Percentiles rank a stretch among this genome's conserved stretches.
These are phyloP conservation scores for Marasmius sp. DNA, from an alignment of 1,284 basidiomycete species.

Conservation along the genomic window DNA sequence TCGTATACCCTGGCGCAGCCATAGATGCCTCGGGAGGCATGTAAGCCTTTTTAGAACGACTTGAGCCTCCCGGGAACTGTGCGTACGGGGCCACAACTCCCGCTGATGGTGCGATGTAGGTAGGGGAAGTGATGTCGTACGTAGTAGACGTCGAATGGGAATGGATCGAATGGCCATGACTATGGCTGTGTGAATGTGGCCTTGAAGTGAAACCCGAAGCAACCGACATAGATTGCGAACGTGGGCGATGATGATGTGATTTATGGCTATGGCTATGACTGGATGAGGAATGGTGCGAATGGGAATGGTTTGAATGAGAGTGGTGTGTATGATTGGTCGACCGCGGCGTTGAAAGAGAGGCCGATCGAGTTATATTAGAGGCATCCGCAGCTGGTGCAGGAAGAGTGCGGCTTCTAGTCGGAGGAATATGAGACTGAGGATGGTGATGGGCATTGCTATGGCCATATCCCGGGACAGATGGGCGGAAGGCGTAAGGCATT, in stretches of 20 bases:
- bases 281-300: background rate
- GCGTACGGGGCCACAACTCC: background rate
- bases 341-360: background rate
- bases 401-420: conserved; percentile 1
- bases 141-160: background rate
- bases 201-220: background rate
- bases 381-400: background rate
- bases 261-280: background rate
- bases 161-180: background rate
- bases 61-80: background rate
- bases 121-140: background rate
- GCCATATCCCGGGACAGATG: background rate
- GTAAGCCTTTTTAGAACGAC: background rate
- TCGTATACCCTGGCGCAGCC: background rate
- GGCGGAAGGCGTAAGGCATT: too few species aligned
- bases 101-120: background rate
- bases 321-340: background rate
- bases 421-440: background rate
- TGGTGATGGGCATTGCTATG: background rate
- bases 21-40: background rate
- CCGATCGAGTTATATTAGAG: background rate
- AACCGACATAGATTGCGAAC: background rate
- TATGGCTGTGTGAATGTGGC: background rate
- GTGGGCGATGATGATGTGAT: background rate
- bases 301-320: background rate